Evolutionary conservation across 305 asterid species (phyloP), one percentile per base, ranked within the genome.

Genomic region (Galium porrigens): DNA sequence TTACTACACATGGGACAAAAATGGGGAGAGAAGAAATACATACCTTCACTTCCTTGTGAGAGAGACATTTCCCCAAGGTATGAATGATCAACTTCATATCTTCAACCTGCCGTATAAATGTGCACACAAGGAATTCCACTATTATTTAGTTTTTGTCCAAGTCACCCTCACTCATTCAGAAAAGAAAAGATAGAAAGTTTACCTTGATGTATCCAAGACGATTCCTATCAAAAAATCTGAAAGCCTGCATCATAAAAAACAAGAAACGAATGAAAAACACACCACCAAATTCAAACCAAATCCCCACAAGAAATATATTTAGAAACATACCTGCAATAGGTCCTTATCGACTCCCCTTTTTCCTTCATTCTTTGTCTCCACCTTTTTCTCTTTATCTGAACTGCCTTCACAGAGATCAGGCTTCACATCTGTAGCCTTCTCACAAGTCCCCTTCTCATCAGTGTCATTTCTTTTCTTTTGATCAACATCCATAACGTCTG

Each of bases 31-130:
- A 33, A 34, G 30, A 59, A 25, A 22, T n/a, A 67, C 69, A 8
- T 69, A 90, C 97, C 97, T 89, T 91, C 30, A 88, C 98, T 75
- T 85, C 95, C 69, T 94, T 75, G 80, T 91, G 86, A 0, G 96
- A 68, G 18, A 91, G 88, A 77, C 82, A 89, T 75, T 73, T 86
- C 69, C 96, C 95, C 76, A 91, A 78, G 76, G 79, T 89, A 71
- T 91, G 98, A 70, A 91, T 81, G 48, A 91, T 83, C 72, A 85
- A 69, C 78, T 94, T 79, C 84, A 91, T 73, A 77, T 91, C 98
- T 78, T 87, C 98, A 41, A 89, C 96, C 98, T 91, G 88, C 69
- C 68, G 60, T 71, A 69, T 6, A 8, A 34, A 68, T 27, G 48
- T 8, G 53, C 1, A 25, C 17, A 15, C 17, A n/a, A 15, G 29